These are phyloP conservation scores for Eimeria brunetti DNA, from an alignment of 169 alveolate species.

Conservation along the genomic window DNA sequence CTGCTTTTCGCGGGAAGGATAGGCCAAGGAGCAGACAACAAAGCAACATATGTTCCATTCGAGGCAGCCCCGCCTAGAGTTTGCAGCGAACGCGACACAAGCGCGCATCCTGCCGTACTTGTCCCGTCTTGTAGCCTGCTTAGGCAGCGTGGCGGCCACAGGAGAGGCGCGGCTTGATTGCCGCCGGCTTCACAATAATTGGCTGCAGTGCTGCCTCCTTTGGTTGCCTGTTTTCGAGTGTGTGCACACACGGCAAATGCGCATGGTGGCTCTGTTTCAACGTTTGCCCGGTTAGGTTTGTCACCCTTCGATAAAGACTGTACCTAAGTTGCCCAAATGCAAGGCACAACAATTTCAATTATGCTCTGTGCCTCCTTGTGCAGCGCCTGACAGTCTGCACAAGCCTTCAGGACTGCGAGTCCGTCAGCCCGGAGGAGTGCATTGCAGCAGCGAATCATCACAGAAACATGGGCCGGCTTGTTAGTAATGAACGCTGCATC, in stretches of 20 bases:
- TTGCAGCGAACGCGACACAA: background rate
- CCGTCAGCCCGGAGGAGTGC: constrained; percentile 76
- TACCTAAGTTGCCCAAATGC: constrained; percentile 74
- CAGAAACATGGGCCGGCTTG: constrained; percentile 72
- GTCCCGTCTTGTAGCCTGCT: background rate
- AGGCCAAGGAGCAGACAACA: background rate
- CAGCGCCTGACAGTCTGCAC: constrained; percentile 56
- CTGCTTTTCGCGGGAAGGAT: background rate
- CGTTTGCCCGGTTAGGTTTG: background rate
- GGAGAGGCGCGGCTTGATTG: background rate
- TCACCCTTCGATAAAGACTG: background rate
- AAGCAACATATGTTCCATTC: background rate
- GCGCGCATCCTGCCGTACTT: background rate
- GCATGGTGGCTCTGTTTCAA: background rate
- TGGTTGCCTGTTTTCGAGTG: background rate
- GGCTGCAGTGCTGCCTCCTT: background rate
- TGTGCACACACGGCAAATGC: background rate
- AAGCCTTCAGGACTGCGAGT: constrained; percentile 71
- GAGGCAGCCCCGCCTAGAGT: background rate
- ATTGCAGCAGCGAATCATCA: constrained; percentile 80
- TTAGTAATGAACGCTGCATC: constrained; percentile 21
- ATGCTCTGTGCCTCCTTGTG: constrained; percentile 71
- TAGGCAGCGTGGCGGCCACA: background rate
- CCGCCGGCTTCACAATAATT: background rate
- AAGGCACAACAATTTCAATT: constrained; percentile 77